Base-by-base conservation (phyloP, 164 flowering plant species). In the Litsea cubeba region DNA sequence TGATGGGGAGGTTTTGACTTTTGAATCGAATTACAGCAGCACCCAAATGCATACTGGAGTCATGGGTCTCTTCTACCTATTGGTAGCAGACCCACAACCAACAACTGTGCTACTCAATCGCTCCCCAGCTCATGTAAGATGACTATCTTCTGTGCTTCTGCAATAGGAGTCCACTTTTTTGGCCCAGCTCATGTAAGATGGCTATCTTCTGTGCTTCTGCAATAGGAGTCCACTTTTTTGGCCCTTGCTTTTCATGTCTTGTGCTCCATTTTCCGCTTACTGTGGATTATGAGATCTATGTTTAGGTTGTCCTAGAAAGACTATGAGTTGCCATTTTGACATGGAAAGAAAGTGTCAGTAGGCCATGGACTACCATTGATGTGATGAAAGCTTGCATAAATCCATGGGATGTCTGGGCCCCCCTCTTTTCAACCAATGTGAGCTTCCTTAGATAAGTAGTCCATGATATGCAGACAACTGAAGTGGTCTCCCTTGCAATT, bases 11-110 rank as follows among this genome's bases (percentile, higher is more conserved):
- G 77, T 79, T 15, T 74, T 94, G 70, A 72, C 81, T 64, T 66
- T 94, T 35, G 91, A 84, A 74, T 92, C 97, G 12, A 88, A 84
- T 51, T 94, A 92, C 78, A 87, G 80, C 74, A 83, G 86, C 72
- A 62, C 75, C 68, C 76, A 71, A 64, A 71, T 32, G 40, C 95
- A 91, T 76, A 89, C 92, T 0, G 97, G 98, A 71, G 97, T 94
- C 14, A 92, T 94, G 97, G 90, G 91, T 8, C 87, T 92, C 30
- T 91, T 94, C 82, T 90, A 94, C 79, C 70, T 94, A 71, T 76
- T 92, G 79, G 86, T 94, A 28, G 91, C 94, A 12, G 89, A 91
- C 17, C 69, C 51, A 70, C 78, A 32, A 23, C 73, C 77, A n/a
- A 76, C 74, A 28, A 76, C 72, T 3, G 7, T 46, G 4, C 70